Base-by-base conservation (phyloP, 2,329 filamentous ascomycete species). In the Colletotrichum sp. region DNA sequence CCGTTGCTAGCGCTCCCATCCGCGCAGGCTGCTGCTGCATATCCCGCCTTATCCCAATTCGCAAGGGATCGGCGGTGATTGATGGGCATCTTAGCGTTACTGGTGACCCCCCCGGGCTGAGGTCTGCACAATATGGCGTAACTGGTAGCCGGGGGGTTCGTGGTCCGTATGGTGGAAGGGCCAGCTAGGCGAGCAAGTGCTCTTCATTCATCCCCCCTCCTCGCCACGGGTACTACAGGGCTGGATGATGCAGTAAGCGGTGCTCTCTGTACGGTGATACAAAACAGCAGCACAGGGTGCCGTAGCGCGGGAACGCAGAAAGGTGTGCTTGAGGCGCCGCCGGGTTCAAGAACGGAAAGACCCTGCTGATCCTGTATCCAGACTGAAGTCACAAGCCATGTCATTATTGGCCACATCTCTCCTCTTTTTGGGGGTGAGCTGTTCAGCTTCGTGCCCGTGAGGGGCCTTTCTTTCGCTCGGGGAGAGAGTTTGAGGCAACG, bases 321-420 rank as follows among this genome's bases (percentile, higher is more conserved):
- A 38, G 56, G 38, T 18, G 58, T 58, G 55, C 16, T 70, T 43
- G 36, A 68, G 64, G 62, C 64, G 56, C 48, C 15, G n/a, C 8
- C 28, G 26, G 28, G 24, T 58, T 48, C 68, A 36, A 67, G 68
- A 77, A 77, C 61, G 75, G 75, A 67, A 77, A 77, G 77, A 78
- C 77, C 77, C 77, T 78, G 77, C 66, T 66, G 75, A 78, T 78
- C 77, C 30, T 16, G 60, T 73, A 65, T 69, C 70, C 70, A 67
- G 66, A 64, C 66, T 70, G 70, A 75, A 76, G 71, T 76, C 71
- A 76, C 71, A 55, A 48, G 56, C 7, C 36, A 62, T 76, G 74
- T 75, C 74, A 75, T 75, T 48, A 75, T 32, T 71, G 71, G 71
- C 74, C 74, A 70, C 74, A 67, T 18, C 1, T 48, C 64, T 66